A percentile compares a stretch with the other conserved stretches of the same genome.
These are phyloP conservation scores for Taxawa tesnikishii DNA, from an alignment of 2,329 filamentous ascomycete species.

Conservation along the genomic window DNA sequence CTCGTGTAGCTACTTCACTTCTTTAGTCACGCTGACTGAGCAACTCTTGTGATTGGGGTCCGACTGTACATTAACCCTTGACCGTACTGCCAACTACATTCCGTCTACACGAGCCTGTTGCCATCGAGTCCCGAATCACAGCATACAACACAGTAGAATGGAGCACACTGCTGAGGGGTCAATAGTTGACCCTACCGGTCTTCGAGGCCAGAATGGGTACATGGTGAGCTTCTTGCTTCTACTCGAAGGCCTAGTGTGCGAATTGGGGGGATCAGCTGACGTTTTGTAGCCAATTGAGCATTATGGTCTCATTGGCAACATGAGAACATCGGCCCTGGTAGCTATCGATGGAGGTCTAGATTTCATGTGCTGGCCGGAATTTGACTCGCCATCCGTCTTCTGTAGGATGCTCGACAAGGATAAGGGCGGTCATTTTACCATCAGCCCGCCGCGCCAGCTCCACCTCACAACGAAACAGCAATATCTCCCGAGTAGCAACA, in stretches of 20 bases:
- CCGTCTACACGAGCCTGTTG: too few relatives aligned
- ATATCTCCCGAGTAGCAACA: constrained; percentile 63
- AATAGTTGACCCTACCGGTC: constrained; percentile 5
- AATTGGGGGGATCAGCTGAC: too few relatives aligned
- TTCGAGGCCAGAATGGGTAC: constrained; percentile 4
- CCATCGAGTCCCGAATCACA: too few relatives aligned
- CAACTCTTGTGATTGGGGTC: too few relatives aligned
- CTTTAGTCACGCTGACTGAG: background rate
- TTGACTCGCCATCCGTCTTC: constrained; percentile 66
- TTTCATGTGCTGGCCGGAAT: constrained; percentile 72
- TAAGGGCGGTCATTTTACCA: constrained; percentile 62
- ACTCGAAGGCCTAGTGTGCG: background rate
- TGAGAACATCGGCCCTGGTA: constrained; percentile 65
- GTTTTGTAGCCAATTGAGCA: constrained; percentile 45
- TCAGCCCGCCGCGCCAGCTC: constrained; percentile 35
- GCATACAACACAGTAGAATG: too few relatives aligned
- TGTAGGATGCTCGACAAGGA: constrained; percentile 62
- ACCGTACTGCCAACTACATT: too few relatives aligned
- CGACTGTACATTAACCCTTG: too few relatives aligned
- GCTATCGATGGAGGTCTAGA: constrained; percentile 63
- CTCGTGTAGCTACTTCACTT: background rate
- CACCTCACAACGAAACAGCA: constrained; percentile 62
- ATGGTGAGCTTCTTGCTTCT: constrained; percentile 3
- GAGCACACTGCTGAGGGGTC: too few relatives aligned
- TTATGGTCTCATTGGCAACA: constrained; percentile 71